Conservation (phyloP, 1,284 basidiomycete species). For the Ustilago xerochloae region DNA sequence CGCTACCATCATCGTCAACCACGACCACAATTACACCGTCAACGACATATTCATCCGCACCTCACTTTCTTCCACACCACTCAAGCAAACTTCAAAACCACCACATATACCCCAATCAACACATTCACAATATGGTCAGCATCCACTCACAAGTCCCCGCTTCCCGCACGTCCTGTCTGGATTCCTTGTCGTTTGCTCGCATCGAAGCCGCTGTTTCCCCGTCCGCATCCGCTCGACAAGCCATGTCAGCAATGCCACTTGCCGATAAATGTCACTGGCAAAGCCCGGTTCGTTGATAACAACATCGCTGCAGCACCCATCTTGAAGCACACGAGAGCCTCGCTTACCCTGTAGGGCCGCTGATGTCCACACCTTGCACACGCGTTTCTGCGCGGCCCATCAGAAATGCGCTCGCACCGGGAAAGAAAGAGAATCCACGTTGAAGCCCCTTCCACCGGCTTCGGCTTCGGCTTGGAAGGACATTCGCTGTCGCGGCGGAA, state of each 20-base stretch:
- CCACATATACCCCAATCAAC: background rate
- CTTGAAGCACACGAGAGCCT: no score
- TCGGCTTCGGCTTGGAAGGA: no score
- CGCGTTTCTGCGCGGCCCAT: no score
- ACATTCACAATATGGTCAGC: conserved; percentile 40
- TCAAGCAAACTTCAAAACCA: conserved; percentile 7
- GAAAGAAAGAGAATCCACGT: no score
- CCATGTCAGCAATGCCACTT: background rate
- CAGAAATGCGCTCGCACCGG: no score
- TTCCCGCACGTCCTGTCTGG: background rate
- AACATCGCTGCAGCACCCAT: background rate
- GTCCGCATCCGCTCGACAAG: background rate
- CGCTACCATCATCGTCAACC: no score
- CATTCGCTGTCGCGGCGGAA: no score
- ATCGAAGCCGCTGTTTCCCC: conserved; percentile 8
- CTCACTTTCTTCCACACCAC: background rate
- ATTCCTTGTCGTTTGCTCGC: conserved; percentile 6
- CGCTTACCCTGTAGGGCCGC: no score
- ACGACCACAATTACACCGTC: no score
- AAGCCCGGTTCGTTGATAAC: background rate
- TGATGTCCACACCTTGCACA: no score
- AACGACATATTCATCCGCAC: background rate
- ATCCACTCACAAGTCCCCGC: conserved; percentile 19
- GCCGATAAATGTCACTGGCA: no score
- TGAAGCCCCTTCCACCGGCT: no score